phyloP scores from a whole-genome alignment of 352 stramenopile species.

The Phytophthora fragariaefolia region DNA sequence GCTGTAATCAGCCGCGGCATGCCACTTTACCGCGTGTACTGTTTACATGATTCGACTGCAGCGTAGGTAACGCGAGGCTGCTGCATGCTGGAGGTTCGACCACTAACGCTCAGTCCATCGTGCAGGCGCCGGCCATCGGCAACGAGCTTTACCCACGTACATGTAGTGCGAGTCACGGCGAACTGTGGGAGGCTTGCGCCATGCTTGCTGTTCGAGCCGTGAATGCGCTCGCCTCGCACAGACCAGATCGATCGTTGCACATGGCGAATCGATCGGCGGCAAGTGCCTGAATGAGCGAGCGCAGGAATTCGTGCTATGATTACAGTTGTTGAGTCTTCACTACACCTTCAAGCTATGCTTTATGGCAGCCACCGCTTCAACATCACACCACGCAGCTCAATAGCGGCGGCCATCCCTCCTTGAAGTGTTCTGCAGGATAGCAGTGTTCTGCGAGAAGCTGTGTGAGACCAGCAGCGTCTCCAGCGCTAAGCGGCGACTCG shows the following conservation, averaged over 20 bases:
- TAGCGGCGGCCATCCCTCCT: constrained; percentile 81
- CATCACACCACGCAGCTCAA: constrained; percentile 30
- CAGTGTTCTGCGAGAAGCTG: constrained; percentile 77
- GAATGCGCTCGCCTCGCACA: not conserved
- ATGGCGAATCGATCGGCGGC: constrained; percentile 13
- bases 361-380: not conserved
- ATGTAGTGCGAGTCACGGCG: constrained; percentile 23
- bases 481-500: constrained; percentile 59
- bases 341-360: not conserved
- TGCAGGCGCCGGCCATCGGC: constrained; percentile 18
- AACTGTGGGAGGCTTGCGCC: constrained; percentile 30
- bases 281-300: constrained; percentile 21
- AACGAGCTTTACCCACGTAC: constrained; percentile 8
- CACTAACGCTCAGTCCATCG: constrained; percentile 27
- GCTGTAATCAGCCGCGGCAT: constrained; percentile 14
- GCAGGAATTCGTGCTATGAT: constrained; percentile 17
- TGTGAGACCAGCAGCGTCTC: constrained; percentile 79
- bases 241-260: constrained; percentile 14
- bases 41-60: constrained; percentile 23
- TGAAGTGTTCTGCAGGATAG: constrained; percentile 81
- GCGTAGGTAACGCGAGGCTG: not conserved
- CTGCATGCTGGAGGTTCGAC: constrained; percentile 32
- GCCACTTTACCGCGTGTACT: constrained; percentile 30
- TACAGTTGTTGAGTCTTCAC: constrained; percentile 19
- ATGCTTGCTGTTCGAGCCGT: not conserved